Evolutionary conservation across 495 filamentous ascomycete genomes (phyloP), one percentile per base, ranked within the genome.

Genomic region (Lichina pygmaea): DNA sequence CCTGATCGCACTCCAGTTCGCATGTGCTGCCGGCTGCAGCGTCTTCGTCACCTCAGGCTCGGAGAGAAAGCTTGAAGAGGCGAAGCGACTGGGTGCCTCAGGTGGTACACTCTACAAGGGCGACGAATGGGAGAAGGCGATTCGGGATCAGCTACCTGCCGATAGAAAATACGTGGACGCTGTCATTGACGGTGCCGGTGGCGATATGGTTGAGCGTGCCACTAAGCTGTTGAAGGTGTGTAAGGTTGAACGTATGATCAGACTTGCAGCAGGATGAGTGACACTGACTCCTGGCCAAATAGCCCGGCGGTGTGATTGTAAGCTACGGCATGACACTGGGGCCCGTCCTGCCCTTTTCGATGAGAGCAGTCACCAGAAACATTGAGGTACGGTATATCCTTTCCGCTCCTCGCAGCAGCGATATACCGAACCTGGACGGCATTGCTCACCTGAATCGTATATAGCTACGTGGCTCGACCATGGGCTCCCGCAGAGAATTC

Each of bases 261-360:
- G 45, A 57, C 13, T 47, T 56, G 0, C 50, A 51, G 24, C 44
- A 57, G 55, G 40, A 37, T 37, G 30, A 8, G n/a, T 46, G 16
- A 12, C 16, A 31, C 10, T 42, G 24, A 24, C 24, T 24, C 24
- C 24, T 31, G 24, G 43, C 53, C 42, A 39, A 13, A 12, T 16
- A 68, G 64, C 49, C 57, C 43, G 81, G 81, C 15, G 81, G 78
- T 31, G 63, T 79, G 32, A 66, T 86, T 48, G 65, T 71, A 6
- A 59, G 67, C 41, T 85, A 86, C 53, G 81, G 81, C 34, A 85
- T 86, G 81, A 86, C 81, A 9, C 62, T 77, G 3, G 66, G 65
- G 10, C 79, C 79, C 0, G 73, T 73, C 58, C 77, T 81, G 67
- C 67, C 79, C 13, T 84, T 73, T 60, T 50, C 63, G 11, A 81